Evolutionary conservation across 1,284 basidiomycete genomes (phyloP), one percentile per base, ranked within the genome.

Genomic region (Irpex rosettiformis): DNA sequence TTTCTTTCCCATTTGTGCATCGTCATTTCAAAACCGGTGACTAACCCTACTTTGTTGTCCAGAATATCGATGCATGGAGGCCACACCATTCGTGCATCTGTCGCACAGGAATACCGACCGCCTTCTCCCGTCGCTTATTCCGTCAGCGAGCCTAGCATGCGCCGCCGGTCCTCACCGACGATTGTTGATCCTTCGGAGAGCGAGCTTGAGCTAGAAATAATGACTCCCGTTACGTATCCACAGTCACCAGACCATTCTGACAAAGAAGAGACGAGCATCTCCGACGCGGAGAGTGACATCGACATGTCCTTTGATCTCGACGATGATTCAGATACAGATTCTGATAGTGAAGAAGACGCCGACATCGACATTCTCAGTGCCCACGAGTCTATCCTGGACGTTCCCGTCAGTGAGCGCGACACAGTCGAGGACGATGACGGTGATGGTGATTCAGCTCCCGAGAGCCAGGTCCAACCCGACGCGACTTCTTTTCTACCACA

Each of bases 321-420:
- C 6, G 24, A 47, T 33, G 57, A 58, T 13, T 13, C 21, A 25
- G 28, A 28, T 13, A n/a, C 21, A 29, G 30, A 37, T 27, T 24
- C 8, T 30, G 49, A 27, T 29, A 18, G 16, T 10, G 49, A 47
- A 5, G 42, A 51, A 18, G 58, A 60, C 49, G 54, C 18, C 40
- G 22, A 16, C 16, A 25, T 40, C 29, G 54, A 55, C 24, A 24
- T 30, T 29, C 18, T 43, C 29, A 55, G 45, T 47, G 25, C 27
- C 21, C 59, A 61, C 53, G 59, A 61, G 47, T 49, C 54, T 18
- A 52, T 61, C 45, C 37, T 61, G 28, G 59, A 61, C 45, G 56
- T 61, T 25, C 18, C 29, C 22, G n/a, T 55, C 30, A 16, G 11
- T 37, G 33, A 37, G 33, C 16, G 33, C 33, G 33, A 16, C 4